A percentile compares a stretch with the other conserved stretches of the same genome.
Evolutionary conservation across 805 yeast genomes (phyloP).

Genomic region (Komagataella kurtzmanii): DNA sequence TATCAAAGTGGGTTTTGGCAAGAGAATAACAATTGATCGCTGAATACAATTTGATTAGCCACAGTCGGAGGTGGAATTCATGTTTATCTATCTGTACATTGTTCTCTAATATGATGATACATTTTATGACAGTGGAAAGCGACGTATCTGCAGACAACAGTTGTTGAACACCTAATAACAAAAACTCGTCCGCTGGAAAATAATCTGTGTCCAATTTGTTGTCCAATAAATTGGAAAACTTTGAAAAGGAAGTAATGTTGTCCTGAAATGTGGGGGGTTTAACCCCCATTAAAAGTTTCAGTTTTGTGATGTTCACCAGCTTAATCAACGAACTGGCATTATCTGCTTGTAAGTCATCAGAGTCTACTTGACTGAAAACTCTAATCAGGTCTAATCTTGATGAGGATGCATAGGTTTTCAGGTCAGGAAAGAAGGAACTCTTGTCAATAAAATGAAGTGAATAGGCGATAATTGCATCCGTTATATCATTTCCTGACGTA

Average conservation of each 20-base stretch:
- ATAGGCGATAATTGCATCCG: slow-evolving; percentile 9
- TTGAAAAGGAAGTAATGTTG: slow-evolving; percentile 24
- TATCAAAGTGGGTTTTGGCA: slow-evolving; percentile 36
- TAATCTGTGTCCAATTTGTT: slow-evolving; percentile 50
- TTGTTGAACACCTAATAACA: slow-evolving; percentile 38
- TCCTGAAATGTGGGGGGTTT: slow-evolving; percentile 12
- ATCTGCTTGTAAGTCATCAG: slow-evolving; percentile 1
- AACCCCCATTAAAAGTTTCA: slow-evolving; percentile 21
- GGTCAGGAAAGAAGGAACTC: slow-evolving; percentile 52
- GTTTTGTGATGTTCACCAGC: slow-evolving; percentile 26
- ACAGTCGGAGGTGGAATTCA: slow-evolving; percentile 57
- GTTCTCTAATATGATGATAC: slow-evolving; percentile 44
- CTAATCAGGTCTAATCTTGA: not conserved
- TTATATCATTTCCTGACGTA: slow-evolving; percentile 9
- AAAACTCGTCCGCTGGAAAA: slow-evolving; percentile 53
- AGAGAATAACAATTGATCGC: slow-evolving; percentile 37
- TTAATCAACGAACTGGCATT: slow-evolving; percentile 9
- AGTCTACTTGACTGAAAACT: slow-evolving; percentile 3
- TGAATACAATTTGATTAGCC: slow-evolving; percentile 56
- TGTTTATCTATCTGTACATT: slow-evolving; percentile 44
- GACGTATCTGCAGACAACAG: slow-evolving; percentile 9
- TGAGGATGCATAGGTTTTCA: slow-evolving; percentile 19
- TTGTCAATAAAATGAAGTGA: slow-evolving; percentile 32
- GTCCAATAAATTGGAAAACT: slow-evolving; percentile 21
- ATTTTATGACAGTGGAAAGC: slow-evolving; percentile 14